These are phyloP conservation scores for Neurospora sp. DNA, from an alignment of 495 filamentous ascomycete genomes.

Conservation along the genomic window DNA sequence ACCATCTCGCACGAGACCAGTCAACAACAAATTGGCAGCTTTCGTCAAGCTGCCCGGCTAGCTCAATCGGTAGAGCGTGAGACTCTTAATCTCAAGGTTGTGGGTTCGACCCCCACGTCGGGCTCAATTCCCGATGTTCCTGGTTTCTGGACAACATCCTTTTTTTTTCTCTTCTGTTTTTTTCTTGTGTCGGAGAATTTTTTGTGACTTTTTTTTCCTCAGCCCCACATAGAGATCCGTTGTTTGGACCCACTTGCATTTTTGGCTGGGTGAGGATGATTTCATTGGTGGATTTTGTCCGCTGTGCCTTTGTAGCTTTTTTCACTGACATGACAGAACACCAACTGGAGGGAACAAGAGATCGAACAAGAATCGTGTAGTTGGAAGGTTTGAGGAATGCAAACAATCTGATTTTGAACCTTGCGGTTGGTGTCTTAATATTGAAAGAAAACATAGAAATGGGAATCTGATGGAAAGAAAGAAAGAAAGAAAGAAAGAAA, in stretches of 20 bases:
- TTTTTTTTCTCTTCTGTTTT: background rate
- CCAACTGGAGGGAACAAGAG: background rate
- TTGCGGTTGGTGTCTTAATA: background rate
- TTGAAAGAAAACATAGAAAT: too few species aligned
- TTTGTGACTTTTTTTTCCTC: too few species aligned
- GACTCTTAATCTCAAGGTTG: conserved; percentile 62
- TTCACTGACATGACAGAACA: background rate
- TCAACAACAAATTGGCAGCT: background rate
- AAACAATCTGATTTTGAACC: background rate
- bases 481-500: too few species aligned
- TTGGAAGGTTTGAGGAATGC: background rate
- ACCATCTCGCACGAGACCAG: background rate
- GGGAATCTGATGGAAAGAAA: too few species aligned
- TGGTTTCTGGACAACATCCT: background rate
- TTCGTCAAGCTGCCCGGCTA: conserved; percentile 28
- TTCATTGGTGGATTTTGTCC: background rate
- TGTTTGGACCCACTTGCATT: background rate
- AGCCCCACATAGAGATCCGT: background rate
- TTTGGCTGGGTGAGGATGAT: background rate
- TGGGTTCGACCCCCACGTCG: background rate
- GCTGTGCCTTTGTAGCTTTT: background rate
- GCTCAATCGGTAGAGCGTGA: conserved; percentile 68
- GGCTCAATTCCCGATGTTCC: background rate
- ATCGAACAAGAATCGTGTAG: background rate
- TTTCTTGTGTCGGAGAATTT: background rate